Conservation (phyloP, 768 basidiomycete genomes). For the Podaxis carcinomalis region DNA sequence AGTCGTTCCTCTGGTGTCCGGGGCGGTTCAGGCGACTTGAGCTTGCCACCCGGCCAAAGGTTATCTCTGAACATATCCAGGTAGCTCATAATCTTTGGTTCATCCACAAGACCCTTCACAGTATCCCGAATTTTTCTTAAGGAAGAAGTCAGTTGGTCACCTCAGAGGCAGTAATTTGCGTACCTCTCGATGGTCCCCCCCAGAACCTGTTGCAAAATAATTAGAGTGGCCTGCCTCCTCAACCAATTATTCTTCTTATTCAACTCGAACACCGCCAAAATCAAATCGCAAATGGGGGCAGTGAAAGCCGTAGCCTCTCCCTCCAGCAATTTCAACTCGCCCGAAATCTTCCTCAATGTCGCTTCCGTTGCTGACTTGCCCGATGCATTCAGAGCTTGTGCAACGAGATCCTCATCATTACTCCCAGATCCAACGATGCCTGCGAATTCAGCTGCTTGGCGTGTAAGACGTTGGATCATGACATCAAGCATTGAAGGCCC, state of each 20-base stretch:
- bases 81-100: constrained; percentile 64
- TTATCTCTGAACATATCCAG: constrained; percentile 65
- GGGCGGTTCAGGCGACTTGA: constrained; percentile 54
- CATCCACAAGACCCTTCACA: constrained; percentile 57
- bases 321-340: constrained; percentile 75
- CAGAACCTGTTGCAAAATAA: constrained; percentile 92
- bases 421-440: constrained; percentile 77
- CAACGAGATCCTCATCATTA: constrained; percentile 81
- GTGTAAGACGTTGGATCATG: constrained; percentile 85
- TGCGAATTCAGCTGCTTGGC: constrained; percentile 85
- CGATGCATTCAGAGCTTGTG: constrained; percentile 70
- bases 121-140: constrained; percentile 85
- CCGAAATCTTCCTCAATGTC: constrained; percentile 66
- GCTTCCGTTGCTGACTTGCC: constrained; percentile 66
- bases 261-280: constrained; percentile 91
- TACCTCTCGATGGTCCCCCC: constrained; percentile 96
- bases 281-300: constrained; percentile 88
- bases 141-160: constrained; percentile 2
- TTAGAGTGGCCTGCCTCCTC: constrained; percentile 90
- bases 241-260: constrained; percentile 98
- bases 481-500: constrained; percentile 95
- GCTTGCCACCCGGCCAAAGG: constrained; percentile 83
- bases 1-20: constrained; percentile 79
- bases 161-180: constrained; percentile 17
- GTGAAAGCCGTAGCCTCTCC: constrained; percentile 91